phyloP scores from a whole-genome alignment of 2,329 filamentous ascomycete species.

The Malbranchea cinnamomea region DNA sequence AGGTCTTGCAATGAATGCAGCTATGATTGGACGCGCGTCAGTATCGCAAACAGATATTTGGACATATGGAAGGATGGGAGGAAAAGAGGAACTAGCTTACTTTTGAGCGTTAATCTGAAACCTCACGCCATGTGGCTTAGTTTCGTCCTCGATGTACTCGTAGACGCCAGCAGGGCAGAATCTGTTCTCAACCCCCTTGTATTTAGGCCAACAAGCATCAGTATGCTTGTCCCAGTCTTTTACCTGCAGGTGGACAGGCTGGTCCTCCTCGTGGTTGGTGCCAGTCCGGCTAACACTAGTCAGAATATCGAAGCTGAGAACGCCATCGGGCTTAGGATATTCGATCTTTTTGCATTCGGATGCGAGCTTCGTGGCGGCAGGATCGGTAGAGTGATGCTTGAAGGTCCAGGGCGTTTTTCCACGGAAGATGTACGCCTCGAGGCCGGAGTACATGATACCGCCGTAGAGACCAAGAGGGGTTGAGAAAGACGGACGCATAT shows the following conservation, averaged over 20 bases:
- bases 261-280: constrained; percentile 97
- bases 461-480: constrained; percentile 74
- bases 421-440: constrained; percentile 78
- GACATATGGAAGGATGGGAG: neutral
- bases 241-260: constrained; percentile 90
- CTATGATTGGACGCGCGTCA: constrained; percentile 35
- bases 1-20: constrained; percentile 99
- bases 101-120: constrained; percentile 98
- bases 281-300: constrained; percentile 91
- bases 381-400: constrained; percentile 65
- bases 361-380: constrained; percentile 63
- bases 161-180: constrained; percentile 98
- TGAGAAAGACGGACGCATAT: constrained; percentile 95
- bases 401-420: constrained; percentile 85
- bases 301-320: constrained; percentile 89
- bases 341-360: constrained; percentile 76
- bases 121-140: constrained; percentile 71
- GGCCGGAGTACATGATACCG: constrained; percentile 78
- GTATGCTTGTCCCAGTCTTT: constrained; percentile 90
- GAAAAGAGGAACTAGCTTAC: constrained; percentile 42
- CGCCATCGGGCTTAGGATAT: constrained; percentile 90
- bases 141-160: constrained; percentile 88
- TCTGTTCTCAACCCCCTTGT: constrained; percentile 84
- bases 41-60: too few relatives aligned
- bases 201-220: constrained; percentile 65